Conservation (phyloP, 1,139 yeast genomes). For the Magnusiomyces clavatus region DNA sequence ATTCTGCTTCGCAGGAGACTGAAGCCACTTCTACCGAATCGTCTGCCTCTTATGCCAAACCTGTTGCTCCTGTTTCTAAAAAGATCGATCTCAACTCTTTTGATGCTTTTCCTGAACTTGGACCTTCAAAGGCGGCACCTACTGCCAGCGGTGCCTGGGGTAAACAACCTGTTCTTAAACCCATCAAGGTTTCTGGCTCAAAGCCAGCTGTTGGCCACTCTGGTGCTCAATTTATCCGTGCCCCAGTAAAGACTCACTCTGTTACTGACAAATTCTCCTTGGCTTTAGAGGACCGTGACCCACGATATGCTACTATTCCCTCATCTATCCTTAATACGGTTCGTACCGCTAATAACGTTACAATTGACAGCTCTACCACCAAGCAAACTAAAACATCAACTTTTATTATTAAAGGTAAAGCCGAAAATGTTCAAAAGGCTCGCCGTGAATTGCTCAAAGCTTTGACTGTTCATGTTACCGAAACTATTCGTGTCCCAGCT, state of each 20-base stretch:
- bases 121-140: constrained; percentile 32
- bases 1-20: not conserved
- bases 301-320: constrained; percentile 12
- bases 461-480: constrained; percentile 55
- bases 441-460: constrained; percentile 69
- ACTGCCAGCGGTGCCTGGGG: constrained; percentile 11
- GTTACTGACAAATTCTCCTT: constrained; percentile 11
- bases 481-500: constrained; percentile 64
- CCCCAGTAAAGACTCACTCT: constrained; percentile 8
- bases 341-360: constrained; percentile 19
- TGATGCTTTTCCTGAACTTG: constrained; percentile 67
- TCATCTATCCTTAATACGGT: constrained; percentile 13
- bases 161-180: constrained; percentile 8
- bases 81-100: constrained; percentile 23
- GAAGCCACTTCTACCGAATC: constrained; percentile 2
- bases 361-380: constrained; percentile 79
- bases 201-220: constrained; percentile 5
- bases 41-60: constrained; percentile 1
- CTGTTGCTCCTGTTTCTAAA: constrained; percentile 10
- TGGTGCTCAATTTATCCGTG: constrained; percentile 4
- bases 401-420: constrained; percentile 73
- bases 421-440: constrained; percentile 61
- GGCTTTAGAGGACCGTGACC: constrained; percentile 12
- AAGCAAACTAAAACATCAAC: constrained; percentile 73
- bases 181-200: constrained; percentile 7